Percentiles rank a stretch among this genome's conserved stretches.
phyloP scores from a whole-genome alignment of 208 protist species.

The Sergeia podlipaevii region DNA sequence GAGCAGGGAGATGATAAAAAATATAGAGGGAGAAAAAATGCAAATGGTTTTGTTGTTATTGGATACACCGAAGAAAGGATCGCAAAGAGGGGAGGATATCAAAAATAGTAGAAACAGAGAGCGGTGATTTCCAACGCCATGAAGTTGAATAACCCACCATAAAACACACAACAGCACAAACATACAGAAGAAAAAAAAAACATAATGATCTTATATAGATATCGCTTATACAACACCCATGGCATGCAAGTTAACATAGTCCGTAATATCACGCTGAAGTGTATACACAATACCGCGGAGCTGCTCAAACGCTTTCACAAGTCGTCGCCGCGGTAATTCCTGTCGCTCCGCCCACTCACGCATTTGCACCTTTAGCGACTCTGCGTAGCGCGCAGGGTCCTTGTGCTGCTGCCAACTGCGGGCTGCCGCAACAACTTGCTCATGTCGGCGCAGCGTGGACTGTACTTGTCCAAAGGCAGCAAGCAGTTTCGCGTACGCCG shows the following conservation, averaged over 20 bases:
- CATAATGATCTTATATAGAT: neutral
- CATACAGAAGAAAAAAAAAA: no score
- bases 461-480: no score
- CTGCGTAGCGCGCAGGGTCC: constrained; percentile 8
- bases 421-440: constrained; percentile 19
- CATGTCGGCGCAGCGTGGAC: no score
- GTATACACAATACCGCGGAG: constrained; percentile 30
- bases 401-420: constrained; percentile 14
- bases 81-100: no score
- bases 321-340: constrained; percentile 2
- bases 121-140: no score
- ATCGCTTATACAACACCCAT: constrained; percentile 29
- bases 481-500: constrained; percentile 14
- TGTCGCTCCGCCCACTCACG: constrained; percentile 19
- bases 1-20: neutral
- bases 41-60: no score
- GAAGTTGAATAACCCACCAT: no score
- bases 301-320: constrained; percentile 12
- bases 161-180: no score
- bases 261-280: constrained; percentile 52
- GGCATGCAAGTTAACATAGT: constrained; percentile 53
- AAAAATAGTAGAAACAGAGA: no score
- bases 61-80: no score
- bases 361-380: constrained; percentile 13
- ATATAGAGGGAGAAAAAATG: no score